Base-by-base conservation (phyloP, 2,329 filamentous ascomycete species). In the Cytospora leucostoma region DNA sequence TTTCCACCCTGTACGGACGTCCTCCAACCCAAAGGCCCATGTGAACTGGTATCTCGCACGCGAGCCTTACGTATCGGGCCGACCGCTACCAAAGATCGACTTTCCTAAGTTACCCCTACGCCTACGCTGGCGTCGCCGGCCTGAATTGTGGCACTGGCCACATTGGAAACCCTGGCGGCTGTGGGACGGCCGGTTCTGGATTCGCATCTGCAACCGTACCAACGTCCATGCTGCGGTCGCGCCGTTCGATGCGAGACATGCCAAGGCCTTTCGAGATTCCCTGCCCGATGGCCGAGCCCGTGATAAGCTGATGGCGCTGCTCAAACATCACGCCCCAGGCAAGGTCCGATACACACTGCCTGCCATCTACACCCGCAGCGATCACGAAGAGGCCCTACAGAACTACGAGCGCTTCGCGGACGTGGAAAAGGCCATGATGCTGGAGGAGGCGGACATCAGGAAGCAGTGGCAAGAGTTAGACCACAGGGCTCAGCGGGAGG, bases 161-260 rank as follows among this genome's bases (percentile, higher is more conserved):
- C 5, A n/a, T 3, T 76, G 74, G 75, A 64, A 62, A 40, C 65
- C 58, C 1, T 79, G 78, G 74, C 64, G 68, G 54, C 71, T 82
- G 60, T 89, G 81, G 75, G 87, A 89, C 71, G 83, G 84, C 0
- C 83, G 87, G 2, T 89, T 82, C 73, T 89, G 87, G 87, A 73
- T 88, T 17, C 77, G 80, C 17, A 61, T 86, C 11, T 73, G 74
- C 21, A 74, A 78, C 54, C 78, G 79, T 6, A 73, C 79, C 7
- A 78, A 78, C 3, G 75, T 75, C 56, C 71, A 71, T 15, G 73
- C 83, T 17, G 70, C 75, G 19, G 66, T 86, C 2, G 76, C 76
- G 38, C 84, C 84, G 0, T 81, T 83, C 67, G 71, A 75, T 2
- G 67, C 69, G 1, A 75, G 76, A 38, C 73, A 81, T 64, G 76